Conservation (phyloP, 768 basidiomycete species). For the Trametes sanguinea region DNA sequence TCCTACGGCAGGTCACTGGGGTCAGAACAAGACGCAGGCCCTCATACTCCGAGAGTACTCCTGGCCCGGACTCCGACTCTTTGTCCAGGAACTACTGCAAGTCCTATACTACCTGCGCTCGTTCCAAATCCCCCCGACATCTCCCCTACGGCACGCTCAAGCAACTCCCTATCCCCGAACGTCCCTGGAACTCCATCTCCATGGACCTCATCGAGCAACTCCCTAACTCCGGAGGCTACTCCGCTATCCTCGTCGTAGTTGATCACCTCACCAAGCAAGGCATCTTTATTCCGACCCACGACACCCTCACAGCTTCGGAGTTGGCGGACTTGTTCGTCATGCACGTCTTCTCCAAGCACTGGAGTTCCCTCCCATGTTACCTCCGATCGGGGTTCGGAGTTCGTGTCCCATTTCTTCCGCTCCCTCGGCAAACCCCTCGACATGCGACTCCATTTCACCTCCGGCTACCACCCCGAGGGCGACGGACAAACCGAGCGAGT, state of each 20-base stretch:
- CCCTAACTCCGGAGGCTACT: too few relatives aligned
- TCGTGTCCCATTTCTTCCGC: constrained; percentile 18
- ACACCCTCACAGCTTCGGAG: constrained; percentile 25
- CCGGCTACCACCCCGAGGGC: constrained; percentile 34
- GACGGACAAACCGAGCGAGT: constrained; percentile 41
- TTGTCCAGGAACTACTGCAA: neutral
- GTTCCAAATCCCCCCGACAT: neutral
- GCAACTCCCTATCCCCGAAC: neutral
- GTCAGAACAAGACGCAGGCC: neutral
- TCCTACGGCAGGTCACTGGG: neutral
- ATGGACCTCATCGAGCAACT: too few relatives aligned
- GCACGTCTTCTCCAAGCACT: constrained; percentile 17
- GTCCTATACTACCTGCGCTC: neutral
- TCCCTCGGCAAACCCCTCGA: constrained; percentile 6
- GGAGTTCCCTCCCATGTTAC: constrained; percentile 13
- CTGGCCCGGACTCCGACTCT: neutral
- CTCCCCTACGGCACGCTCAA: neutral
- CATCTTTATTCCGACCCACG: constrained; percentile 30
- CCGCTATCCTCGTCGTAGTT: too few relatives aligned
- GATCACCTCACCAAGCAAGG: neutral
- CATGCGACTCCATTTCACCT: constrained; percentile 10
- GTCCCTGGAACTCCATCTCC: neutral
- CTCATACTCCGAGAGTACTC: neutral
- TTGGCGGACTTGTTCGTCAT: constrained; percentile 21
- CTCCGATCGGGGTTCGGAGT: constrained; percentile 18